Conservation (phyloP, 345 rosid genomes). For the Rhodamnia rubescens region DNA sequence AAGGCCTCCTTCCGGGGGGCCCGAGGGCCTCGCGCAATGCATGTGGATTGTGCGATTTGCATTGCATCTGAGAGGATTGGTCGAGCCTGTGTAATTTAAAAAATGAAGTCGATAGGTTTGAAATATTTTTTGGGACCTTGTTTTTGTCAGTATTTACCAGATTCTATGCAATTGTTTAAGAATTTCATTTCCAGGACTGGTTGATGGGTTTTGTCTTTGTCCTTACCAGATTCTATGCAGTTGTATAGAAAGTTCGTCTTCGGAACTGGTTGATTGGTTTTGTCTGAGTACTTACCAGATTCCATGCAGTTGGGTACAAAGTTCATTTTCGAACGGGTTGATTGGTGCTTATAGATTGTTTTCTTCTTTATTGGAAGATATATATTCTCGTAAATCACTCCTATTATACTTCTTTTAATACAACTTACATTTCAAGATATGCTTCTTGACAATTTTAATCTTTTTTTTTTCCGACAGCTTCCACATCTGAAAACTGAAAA, state of each 20-base stretch:
- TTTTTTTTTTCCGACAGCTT: slow-evolving; percentile 25
- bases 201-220: neutral
- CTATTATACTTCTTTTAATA: neutral
- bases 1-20: too few species aligned
- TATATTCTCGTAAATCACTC: neutral
- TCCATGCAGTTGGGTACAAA: neutral
- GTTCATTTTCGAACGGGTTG: neutral
- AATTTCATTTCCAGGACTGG: neutral
- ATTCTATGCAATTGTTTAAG: neutral
- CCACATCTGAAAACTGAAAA: slow-evolving; percentile 44
- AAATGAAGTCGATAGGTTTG: neutral
- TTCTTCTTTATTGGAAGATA: neutral
- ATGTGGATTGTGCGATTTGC: neutral
- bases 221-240: neutral
- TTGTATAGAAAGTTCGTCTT: neutral
- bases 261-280: neutral
- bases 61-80: neutral
- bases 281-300: neutral
- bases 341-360: neutral
- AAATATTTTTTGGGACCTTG: neutral
- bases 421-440: neutral
- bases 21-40: neutral
- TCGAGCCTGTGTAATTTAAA: neutral
- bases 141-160: neutral
- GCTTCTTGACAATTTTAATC: neutral